phyloP scores from a whole-genome alignment of 2,329 filamentous ascomycete genomes.

The Chalara sp. region DNA sequence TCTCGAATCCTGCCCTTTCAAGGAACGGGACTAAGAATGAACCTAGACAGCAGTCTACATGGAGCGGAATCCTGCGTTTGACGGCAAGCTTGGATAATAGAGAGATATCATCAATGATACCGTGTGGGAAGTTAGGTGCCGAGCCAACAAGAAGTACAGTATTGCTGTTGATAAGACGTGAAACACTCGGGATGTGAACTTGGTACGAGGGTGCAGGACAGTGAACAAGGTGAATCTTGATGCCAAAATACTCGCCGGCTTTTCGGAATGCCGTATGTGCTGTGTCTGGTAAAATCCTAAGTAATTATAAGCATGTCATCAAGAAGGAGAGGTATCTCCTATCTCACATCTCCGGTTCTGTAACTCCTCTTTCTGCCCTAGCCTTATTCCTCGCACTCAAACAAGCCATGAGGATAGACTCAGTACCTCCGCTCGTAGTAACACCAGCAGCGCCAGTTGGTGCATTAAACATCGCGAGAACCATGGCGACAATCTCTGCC shows the following conservation, averaged over 20 bases:
- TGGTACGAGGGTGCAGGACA: slow-evolving; percentile 83
- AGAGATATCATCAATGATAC: slow-evolving; percentile 92
- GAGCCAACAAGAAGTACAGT: slow-evolving; percentile 90
- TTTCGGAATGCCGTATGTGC: slow-evolving; percentile 96
- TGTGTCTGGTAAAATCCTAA: slow-evolving; percentile 85
- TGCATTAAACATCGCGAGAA: slow-evolving; percentile 80
- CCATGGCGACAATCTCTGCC: slow-evolving; percentile 95
- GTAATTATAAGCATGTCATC: slow-evolving; percentile 13
- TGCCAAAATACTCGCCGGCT: slow-evolving; percentile 91
- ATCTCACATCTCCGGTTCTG: slow-evolving; percentile 84
- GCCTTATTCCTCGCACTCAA: slow-evolving; percentile 86
- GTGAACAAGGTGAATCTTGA: slow-evolving; percentile 82
- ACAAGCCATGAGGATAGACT: slow-evolving; percentile 95
- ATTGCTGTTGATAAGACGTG: slow-evolving; percentile 86
- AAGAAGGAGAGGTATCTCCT: slow-evolving; percentile 3
- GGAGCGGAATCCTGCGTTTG: slow-evolving; percentile 74
- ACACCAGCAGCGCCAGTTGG: slow-evolving; percentile 81
- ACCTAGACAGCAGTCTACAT: slow-evolving; percentile 96
- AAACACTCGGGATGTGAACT: slow-evolving; percentile 71
- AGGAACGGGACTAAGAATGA: slow-evolving; percentile 93
- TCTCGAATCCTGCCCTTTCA: slow-evolving; percentile 86
- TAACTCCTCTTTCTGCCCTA: slow-evolving; percentile 76
- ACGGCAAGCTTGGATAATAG: slow-evolving; percentile 76
- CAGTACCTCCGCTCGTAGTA: slow-evolving; percentile 86
- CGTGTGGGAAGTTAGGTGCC: slow-evolving; percentile 95